Evolutionary conservation across 495 filamentous ascomycete species (phyloP).

Genomic region (Tetracladium setigerum): DNA sequence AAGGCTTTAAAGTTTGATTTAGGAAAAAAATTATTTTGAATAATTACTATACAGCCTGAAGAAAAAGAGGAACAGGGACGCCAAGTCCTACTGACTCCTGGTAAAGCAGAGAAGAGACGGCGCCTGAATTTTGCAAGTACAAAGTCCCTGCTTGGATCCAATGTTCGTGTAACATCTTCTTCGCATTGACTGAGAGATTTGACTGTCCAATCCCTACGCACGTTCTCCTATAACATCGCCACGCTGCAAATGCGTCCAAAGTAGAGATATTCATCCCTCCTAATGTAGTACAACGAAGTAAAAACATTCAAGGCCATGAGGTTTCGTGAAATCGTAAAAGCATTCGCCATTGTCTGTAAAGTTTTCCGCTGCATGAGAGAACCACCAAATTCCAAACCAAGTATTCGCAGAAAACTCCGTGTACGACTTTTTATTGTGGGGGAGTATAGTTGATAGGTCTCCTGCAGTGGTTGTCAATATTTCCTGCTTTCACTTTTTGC

Average conservation of each 20-base stretch:
- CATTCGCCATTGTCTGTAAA: constrained; percentile 6
- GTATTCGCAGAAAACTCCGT: neutral
- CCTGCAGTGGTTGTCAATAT: constrained; percentile 33
- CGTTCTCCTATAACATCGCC: neutral
- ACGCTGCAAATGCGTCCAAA: constrained; percentile 6
- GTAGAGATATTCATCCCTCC: constrained; percentile 14
- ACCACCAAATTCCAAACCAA: constrained; percentile 17
- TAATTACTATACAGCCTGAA: no score
- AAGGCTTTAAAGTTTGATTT: no score
- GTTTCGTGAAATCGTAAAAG: constrained; percentile 22
- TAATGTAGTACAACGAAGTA: constrained; percentile 18
- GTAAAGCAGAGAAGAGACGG: no score
- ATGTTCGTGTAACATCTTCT: no score
- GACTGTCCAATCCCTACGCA: neutral
- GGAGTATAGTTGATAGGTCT: constrained; percentile 82
- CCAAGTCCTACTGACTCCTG: no score
- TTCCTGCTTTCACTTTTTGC: neutral
- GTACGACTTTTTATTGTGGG: constrained; percentile 38
- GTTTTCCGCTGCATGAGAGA: constrained; percentile 9
- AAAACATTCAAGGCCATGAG: constrained; percentile 12
- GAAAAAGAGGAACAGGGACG: no score
- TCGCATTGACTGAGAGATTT: neutral
- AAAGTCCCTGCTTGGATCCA: no score
- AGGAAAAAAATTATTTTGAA: no score
- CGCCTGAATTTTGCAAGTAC: no score